Base-by-base conservation (phyloP, 2,329 filamentous ascomycete species). In the Bisporella sp. region DNA sequence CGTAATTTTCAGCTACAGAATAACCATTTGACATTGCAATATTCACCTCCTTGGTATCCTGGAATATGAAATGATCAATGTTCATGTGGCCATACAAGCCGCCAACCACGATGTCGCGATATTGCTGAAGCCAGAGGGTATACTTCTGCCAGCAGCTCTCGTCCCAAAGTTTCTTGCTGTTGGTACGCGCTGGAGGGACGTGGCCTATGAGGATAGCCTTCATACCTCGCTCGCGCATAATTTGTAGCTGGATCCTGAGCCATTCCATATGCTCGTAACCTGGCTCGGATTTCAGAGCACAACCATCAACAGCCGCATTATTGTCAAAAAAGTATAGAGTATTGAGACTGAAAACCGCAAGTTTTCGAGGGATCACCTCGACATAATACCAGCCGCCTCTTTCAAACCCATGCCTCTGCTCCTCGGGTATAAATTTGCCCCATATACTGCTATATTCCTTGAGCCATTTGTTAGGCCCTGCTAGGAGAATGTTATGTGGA, bases 111-210 rank as follows among this genome's bases (percentile, higher is more conserved):
- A 99, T 85, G 66, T 99, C 93, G 33, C 93, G 86, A 68, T 90
- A 99, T 66, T 95, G 89, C 59, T 82, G 79, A 62, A 92, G 72
- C 89, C 91, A 97, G 4, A 97, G 72, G 0, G 89, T 87, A 68
- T 96, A 99, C 66, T 95, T 96, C 66, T 96, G 92, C 91, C 92
- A 99, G 71, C 93, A 99, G 0, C 87, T 90, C 73, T 97, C 92
- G 58, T 96, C 90, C 93, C 93, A 99, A 54, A 82, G 83, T 62
- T 82, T 79, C 73, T 97, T 97, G 69, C 82, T 85, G 35, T 82
- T 77, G 1, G 91, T 93, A 54, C 91, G 78, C 1, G 91, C 92
- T 0, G 93, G 93, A 1, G 93, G 91, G 4, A 99, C 90, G 68
- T 99, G 93, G 2, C 93, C 92, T 60, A 88, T 95, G 48, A 99